Evolutionary conservation across 441 rosid genomes (phyloP), one percentile per base, ranked within the genome.

Genomic region (Populus hybrid): DNA sequence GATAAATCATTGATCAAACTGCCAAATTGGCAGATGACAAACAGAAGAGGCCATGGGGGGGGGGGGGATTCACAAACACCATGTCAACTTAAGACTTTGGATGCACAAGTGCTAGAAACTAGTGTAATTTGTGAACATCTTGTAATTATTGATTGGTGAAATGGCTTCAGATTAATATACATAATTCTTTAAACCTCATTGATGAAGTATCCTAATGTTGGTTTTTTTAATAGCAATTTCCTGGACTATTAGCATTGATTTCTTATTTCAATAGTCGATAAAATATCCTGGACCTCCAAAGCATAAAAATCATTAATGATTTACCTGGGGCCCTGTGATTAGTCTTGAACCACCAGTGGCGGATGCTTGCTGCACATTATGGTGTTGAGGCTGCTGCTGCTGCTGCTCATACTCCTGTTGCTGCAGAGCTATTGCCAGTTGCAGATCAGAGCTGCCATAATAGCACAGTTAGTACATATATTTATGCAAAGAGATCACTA

Each of bases 401-500:
- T 92, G 97, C 68, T 93, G 82, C 40, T 81, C 98, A 84, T 90
- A 94, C 81, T 94, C 98, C 82, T 94, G 94, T 77, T 96, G 98
- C 80, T 96, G 98, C 83, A 96, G 85, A 73, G 97, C 99, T 83
- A 96, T 96, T 75, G 98, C 99, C 68, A 92, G 84, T 86, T 94
- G 96, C 74, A 94, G 90, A 89, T 96, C 99, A 78, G 98, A 83
- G 81, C 99, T 95, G 90, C 87, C 80, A 83, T 53, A 72, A 73
- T 42, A 73, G 69, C 30, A 40, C 53, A 74, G 50, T 71, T 46
- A 65, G 4, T 59, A 46, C 75, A 59, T 65, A 23, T 72, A 69
- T 73, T 7, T 69, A 68, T 21, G 11, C 57, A 74, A 20, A 14
- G 63, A 53, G 71, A 32, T 42, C 35, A 73, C 61, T 70, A 67